Base-by-base conservation (phyloP, 1,284 basidiomycete species). In the Sanghuangporus weigelae region DNA sequence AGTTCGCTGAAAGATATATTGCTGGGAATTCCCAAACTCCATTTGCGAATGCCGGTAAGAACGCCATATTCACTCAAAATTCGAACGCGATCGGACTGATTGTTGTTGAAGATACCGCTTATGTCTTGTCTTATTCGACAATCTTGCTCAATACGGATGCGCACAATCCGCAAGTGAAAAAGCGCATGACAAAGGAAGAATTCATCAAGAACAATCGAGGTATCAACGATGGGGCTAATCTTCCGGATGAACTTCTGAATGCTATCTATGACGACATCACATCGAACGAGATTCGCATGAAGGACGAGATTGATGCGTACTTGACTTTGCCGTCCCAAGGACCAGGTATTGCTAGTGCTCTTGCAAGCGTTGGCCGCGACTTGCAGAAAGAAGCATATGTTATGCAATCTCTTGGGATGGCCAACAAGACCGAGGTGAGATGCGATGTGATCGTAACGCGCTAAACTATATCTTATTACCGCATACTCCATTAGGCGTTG, bases 71-170 rank as follows among this genome's bases (percentile, higher is more conserved):
- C 1, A 39, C 14, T 8, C 31, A n/a, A 44, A 3, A 4, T 31
- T 44, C 6, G 42, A 46, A 11, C 3, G 14, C 31, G 23, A 40
- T 57, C 12, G 19, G 31, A 5, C n/a, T 54, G 42, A 48, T 59
- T 31, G 10, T 35, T 51, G 14, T 44, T 56, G 55, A 67, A 93
- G 95, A 97, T 73, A 89, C 93, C 16, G 94, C 90, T 51, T 98
- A 98, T 74, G 86, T 98, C 48, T 83, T 98, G 55, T 92, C 96
- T 5, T 98, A 95, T 73, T 96, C 95, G 6, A 89, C 90, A 42
- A 96, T 98, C 73, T 76, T 98, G 84, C 84, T 98, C 66, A 98
- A 98, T 75, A 98, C 96, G 23, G 96, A 98, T 73, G 92, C 93
- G 19, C 92, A 97, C 76, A 98, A 89, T 76, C 94, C 94, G 44